phyloP scores from a whole-genome alignment of 2,329 filamentous ascomycete species.

The Alternaria ethzedia region DNA sequence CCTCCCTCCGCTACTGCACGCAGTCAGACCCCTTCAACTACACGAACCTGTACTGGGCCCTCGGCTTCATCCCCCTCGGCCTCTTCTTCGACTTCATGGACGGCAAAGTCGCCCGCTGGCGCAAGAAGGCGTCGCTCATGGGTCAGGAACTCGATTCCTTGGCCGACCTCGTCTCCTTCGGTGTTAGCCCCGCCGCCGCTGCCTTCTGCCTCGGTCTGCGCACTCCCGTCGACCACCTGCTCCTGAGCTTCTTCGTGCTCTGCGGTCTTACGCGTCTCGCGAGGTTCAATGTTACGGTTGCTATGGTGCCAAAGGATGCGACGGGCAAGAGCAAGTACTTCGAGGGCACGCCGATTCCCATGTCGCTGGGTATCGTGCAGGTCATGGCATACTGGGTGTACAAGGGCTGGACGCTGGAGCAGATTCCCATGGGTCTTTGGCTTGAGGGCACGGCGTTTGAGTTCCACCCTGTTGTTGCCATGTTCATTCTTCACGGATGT shows the following conservation, averaged over 20 bases:
- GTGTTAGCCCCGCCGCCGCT: slow-evolving; percentile 83
- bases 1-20: slow-evolving; percentile 90
- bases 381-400: slow-evolving; percentile 91
- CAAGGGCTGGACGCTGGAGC: slow-evolving; percentile 77
- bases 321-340: slow-evolving; percentile 94
- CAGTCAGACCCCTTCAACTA: slow-evolving; percentile 67
- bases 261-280: slow-evolving; percentile 92
- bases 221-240: slow-evolving; percentile 80
- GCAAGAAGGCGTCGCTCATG: slow-evolving; percentile 97
- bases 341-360: slow-evolving; percentile 95
- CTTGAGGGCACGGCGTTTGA: slow-evolving; percentile 73
- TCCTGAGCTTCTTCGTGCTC: slow-evolving; percentile 88
- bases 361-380: slow-evolving; percentile 78
- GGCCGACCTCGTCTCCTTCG: slow-evolving; percentile 95
- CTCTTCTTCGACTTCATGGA: slow-evolving; percentile 99
- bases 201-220: slow-evolving; percentile 90
- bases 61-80: slow-evolving; percentile 82
- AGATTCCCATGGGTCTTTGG: slow-evolving; percentile 77
- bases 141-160: slow-evolving; percentile 96
- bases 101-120: slow-evolving; percentile 94
- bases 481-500: slow-evolving; percentile 90
- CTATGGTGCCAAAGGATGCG: slow-evolving; percentile 87
- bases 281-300: slow-evolving; percentile 96
- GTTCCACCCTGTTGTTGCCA: slow-evolving; percentile 79
- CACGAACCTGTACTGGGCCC: slow-evolving; percentile 78